Percentiles rank a stretch among this genome's conserved stretches.
Evolutionary conservation across 2,329 filamentous ascomycete genomes (phyloP).

Genomic region (Clonostachys byssicola): DNA sequence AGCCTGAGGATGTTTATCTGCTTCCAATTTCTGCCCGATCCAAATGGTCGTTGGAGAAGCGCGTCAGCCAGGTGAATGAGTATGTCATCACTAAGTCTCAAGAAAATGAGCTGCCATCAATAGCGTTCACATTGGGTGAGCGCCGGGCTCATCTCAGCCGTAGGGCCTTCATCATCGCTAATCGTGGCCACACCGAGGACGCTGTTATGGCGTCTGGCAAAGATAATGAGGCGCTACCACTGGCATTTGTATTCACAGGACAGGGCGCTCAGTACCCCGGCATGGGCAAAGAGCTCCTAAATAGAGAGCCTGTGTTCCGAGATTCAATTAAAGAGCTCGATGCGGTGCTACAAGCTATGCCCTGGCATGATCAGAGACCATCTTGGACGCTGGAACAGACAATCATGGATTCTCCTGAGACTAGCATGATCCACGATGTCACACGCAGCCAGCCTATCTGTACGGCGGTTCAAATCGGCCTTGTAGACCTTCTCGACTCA

Average conservation of each 20-base stretch:
- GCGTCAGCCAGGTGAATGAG: background rate
- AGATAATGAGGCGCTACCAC: background rate
- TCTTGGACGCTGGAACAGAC: conserved; percentile 12
- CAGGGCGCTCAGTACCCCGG: conserved; percentile 31
- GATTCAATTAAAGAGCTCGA: conserved; percentile 1
- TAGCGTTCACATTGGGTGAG: conserved; percentile 11
- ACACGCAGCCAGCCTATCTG: conserved; percentile 30
- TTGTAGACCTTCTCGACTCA: conserved; percentile 29
- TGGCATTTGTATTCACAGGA: conserved; percentile 37
- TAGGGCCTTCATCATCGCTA: conserved; percentile 6
- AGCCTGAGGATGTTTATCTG: background rate
- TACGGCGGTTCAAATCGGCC: conserved; percentile 35
- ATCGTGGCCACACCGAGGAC: background rate
- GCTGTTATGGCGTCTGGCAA: background rate
- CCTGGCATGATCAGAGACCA: conserved; percentile 1
- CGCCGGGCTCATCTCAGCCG: conserved; percentile 6
- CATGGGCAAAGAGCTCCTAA: conserved; percentile 19
- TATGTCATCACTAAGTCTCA: too few relatives aligned
- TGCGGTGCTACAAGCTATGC: background rate
- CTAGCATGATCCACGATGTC: conserved; percentile 9
- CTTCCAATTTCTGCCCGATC: background rate
- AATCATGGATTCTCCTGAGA: conserved; percentile 5
- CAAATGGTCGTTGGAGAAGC: background rate
- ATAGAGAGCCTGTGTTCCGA: background rate
- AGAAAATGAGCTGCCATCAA: background rate